phyloP scores from a whole-genome alignment of 345 rosid species.

The Lagerstroemia speciosa region DNA sequence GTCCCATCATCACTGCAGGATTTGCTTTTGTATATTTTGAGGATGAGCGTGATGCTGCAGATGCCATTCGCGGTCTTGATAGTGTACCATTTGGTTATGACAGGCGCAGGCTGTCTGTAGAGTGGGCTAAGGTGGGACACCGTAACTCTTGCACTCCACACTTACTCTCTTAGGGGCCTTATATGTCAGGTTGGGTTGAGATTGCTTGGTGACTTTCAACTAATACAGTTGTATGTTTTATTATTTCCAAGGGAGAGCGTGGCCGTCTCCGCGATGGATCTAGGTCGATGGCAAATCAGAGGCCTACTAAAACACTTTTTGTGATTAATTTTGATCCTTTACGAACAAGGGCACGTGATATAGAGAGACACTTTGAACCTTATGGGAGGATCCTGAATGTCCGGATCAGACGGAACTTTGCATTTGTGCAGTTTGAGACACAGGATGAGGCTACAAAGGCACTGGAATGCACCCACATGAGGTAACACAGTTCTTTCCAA shows the following conservation, averaged over 20 bases:
- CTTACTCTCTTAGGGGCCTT: neutral
- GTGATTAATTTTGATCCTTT: conserved; percentile 78
- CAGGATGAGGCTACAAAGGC: conserved; percentile 86
- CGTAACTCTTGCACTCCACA: neutral
- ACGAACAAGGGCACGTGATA: conserved; percentile 62
- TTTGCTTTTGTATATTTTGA: conserved; percentile 87
- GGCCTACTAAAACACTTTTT: conserved; percentile 85
- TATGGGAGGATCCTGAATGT: conserved; percentile 69
- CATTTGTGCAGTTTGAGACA: conserved; percentile 71
- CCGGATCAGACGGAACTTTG: conserved; percentile 65
- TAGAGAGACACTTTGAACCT: conserved; percentile 65
- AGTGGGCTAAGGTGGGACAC: conserved; percentile 97
- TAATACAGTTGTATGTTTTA: neutral
- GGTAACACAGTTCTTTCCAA: conserved; percentile 21
- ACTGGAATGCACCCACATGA: conserved; percentile 67
- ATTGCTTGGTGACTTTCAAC: neutral
- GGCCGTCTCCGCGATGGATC: conserved; percentile 62
- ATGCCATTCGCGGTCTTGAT: conserved; percentile 68
- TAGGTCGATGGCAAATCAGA: conserved; percentile 36
- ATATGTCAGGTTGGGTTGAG: neutral
- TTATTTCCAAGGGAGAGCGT: conserved; percentile 51
- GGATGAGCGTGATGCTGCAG: conserved; percentile 81
- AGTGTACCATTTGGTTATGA: conserved; percentile 65
- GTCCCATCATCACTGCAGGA: conserved; percentile 31
- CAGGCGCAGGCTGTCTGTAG: conserved; percentile 58